Evolutionary conservation across 116 monocot genomes (phyloP), one percentile per base, ranked within the genome.

Genomic region (Phalaenopsis hybrid): DNA sequence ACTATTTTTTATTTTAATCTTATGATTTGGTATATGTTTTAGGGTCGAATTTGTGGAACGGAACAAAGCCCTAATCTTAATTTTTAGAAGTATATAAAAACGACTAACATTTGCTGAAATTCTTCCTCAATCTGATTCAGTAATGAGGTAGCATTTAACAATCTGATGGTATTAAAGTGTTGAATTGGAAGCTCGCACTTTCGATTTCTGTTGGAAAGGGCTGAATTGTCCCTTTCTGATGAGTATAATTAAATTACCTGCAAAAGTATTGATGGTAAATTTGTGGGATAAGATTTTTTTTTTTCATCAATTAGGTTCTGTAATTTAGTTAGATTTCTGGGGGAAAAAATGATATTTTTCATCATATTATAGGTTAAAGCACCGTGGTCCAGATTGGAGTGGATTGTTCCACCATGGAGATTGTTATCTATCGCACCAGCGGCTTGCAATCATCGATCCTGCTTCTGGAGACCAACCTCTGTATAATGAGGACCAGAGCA

Each of bases 361-460:
- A 45, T 44, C 46, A 75, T 34, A 75, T 45, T 13, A 52, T 52
- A 91, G 91, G 76, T 76, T 92, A 67, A 89, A 84, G 87, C 92
- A 92, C 37, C 83, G 89, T 18, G 89, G 89, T 49, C 89, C 89
- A 8, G 89, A 89, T 76, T 89, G 89, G 89, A 87, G 89, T 51
- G 89, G 89, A 28, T 73, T 87, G 74, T 59, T 74, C n/a, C 85
- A 85, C 57, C 85, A 79, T 46, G 85, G 83, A 13, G 83, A 89
- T 61, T 76, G 48, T 41, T 89, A 75, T 41, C 70, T 89, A 31
- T 55, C 89, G 2, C 89, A 89, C 82, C 87, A 89, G 28, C 80
- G 87, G 44, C 87, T 87, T 43, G 89, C 89, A 16, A 89, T 89
- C 31, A 85, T 89, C 43, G 89, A 89, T 82, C 89, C 89, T 77